These are phyloP conservation scores for Extremus antarcticus DNA, from an alignment of 495 filamentous ascomycete genomes.

Conservation along the genomic window DNA sequence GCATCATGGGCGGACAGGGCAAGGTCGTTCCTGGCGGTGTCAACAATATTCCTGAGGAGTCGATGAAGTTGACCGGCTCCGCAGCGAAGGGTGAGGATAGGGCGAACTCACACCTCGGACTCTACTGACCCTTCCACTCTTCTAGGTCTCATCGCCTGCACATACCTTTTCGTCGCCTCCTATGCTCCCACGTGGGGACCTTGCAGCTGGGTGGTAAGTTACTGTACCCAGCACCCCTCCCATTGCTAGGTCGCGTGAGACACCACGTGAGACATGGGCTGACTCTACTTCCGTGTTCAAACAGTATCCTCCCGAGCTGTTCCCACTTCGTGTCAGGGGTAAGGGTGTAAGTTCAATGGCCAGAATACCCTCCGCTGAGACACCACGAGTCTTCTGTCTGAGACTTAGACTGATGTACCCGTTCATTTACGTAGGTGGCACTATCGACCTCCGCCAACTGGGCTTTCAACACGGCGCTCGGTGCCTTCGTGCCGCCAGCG, in stretches of 20 bases:
- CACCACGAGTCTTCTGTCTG: too few species aligned
- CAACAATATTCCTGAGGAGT: conserved; percentile 21
- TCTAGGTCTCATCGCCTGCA: conserved; percentile 36
- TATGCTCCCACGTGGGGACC: conserved; percentile 53
- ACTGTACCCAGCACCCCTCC: too few species aligned
- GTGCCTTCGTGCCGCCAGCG: conserved; percentile 65
- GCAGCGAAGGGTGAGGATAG: conserved; percentile 27
- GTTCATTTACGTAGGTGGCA: too few species aligned
- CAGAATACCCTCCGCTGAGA: too few species aligned
- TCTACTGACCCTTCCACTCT: too few species aligned
- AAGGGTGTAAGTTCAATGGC: too few species aligned
- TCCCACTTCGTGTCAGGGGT: conserved; percentile 19
- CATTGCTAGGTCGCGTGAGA: too few species aligned
- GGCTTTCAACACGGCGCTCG: conserved; percentile 70
- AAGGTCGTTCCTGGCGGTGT: conserved; percentile 19
- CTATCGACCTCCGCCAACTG: conserved; percentile 31
- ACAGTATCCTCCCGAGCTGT: conserved; percentile 32
- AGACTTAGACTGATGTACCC: too few species aligned
- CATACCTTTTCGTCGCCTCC: conserved; percentile 34
- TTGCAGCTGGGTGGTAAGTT: conserved; percentile 50
- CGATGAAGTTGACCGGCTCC: conserved; percentile 22
- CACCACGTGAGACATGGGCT: too few species aligned
- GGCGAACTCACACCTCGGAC: too few species aligned
- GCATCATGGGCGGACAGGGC: conserved; percentile 45
- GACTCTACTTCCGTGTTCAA: too few species aligned